Conservation (phyloP, 2,329 filamentous ascomycete genomes). For the Penicillium vulpinum region DNA sequence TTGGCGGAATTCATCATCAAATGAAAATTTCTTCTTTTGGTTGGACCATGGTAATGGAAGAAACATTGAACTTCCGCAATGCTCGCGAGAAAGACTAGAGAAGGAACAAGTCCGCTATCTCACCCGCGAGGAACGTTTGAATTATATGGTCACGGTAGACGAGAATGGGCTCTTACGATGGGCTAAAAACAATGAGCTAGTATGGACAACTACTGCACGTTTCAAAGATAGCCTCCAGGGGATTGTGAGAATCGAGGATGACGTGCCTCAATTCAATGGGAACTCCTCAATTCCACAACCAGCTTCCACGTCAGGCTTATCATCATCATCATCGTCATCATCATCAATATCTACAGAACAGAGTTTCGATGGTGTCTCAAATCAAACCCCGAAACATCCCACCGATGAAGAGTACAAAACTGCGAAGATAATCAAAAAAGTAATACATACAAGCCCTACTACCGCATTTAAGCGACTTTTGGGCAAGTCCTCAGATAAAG, state of each 20-base stretch:
- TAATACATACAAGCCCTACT: conserved; percentile 68
- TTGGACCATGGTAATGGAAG: conserved; percentile 78
- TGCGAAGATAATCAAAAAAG: conserved; percentile 60
- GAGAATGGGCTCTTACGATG: conserved; percentile 74
- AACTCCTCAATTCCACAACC: conserved; percentile 26
- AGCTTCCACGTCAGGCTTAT: background rate
- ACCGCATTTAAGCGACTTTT: conserved; percentile 77
- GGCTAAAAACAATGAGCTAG: conserved; percentile 76
- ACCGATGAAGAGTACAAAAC: conserved; percentile 63
- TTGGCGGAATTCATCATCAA: conserved; percentile 75
- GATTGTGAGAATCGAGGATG: conserved; percentile 63
- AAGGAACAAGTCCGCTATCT: conserved; percentile 81
- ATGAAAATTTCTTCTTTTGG: conserved; percentile 94
- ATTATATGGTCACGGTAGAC: conserved; percentile 79
- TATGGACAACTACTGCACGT: conserved; percentile 68
- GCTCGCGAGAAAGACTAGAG: conserved; percentile 72
- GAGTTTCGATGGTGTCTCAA: conserved; percentile 5
- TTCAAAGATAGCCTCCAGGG: conserved; percentile 80
- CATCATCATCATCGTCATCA: conserved; percentile 18
- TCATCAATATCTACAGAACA: conserved; percentile 24
- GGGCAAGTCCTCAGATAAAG: conserved; percentile 70
- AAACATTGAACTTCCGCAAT: conserved; percentile 66
- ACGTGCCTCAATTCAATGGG: conserved; percentile 56
- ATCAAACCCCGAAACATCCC: conserved; percentile 56
- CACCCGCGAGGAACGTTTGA: conserved; percentile 74